Evolutionary conservation across 306 rosid species (phyloP), one percentile per base, ranked within the genome.

Genomic region (Lathyrus oleraceus): DNA sequence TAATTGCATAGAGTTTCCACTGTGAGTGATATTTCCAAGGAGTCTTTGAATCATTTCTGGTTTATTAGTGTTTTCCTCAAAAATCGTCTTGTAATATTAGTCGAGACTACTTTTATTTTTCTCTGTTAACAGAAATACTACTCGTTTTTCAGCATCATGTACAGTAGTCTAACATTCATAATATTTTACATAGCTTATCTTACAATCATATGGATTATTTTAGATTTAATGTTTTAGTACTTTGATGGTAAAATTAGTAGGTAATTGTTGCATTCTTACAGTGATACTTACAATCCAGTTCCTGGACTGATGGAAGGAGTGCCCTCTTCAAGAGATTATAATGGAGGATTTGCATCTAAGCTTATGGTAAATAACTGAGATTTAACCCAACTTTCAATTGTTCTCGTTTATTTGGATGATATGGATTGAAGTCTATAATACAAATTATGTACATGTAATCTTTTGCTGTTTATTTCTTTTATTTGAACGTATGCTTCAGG

Each of bases 271-370:
- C 23, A 42, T 61, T 69, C 71, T 83, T 76, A 62, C 87, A 93
- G 98, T 77, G 97, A 91, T 71, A 74, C 87, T 75, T 93, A 93
- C 76, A 93, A 93, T 84, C 98, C 98, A 5, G 98, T 90, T 76
- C 98, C 97, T 64, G 96, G 98, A 27, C 74, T 93, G 81, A 93
- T 87, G 97, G 88, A 88, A 68, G 96, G 86, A 30, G 94, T 89
- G 70, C 98, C 98, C 65, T 90, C 98, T 30, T 86, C 98, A 4
- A 87, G 86, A 67, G 84, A 90, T 81, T 93, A 93, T 78, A 76
- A 67, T n/a, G 96, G 97, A 74, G 98, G 98, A 45, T 94, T 94
- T 52, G 89, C 97, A 35, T 87, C 97, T 38, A 94, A 90, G 79
- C 98, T 90, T 77, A 90, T 94, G 98, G 97, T 87, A 23, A 81